These are phyloP conservation scores for Globisporangium mamillatum DNA, from an alignment of 352 stramenopile genomes.

Conservation along the genomic window DNA sequence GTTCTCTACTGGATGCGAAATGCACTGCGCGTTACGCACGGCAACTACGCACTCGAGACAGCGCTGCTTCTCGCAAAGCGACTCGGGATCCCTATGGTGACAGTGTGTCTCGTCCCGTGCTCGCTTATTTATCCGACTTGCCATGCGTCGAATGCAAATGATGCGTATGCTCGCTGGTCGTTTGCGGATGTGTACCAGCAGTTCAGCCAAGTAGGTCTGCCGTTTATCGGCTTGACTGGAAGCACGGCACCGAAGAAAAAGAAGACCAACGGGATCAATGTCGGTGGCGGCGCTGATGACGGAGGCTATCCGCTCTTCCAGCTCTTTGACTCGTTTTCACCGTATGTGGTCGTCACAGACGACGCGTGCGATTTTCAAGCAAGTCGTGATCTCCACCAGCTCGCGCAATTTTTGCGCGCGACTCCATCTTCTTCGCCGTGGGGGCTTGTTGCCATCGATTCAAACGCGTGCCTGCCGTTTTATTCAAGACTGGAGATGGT, in stretches of 20 bases:
- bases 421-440: slow-evolving; percentile 39
- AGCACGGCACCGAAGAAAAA: slow-evolving; percentile 16
- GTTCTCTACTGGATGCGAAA: slow-evolving; percentile 76
- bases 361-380: slow-evolving; percentile 29
- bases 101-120: slow-evolving; percentile 40
- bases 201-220: slow-evolving; percentile 33
- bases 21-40: slow-evolving; percentile 49
- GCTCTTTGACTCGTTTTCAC: slow-evolving; percentile 38
- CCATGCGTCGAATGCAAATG: slow-evolving; percentile 48
- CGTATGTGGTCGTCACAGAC: slow-evolving; percentile 44
- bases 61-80: slow-evolving; percentile 45
- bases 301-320: slow-evolving; percentile 30
- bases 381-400: slow-evolving; percentile 31
- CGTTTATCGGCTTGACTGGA: slow-evolving; percentile 46
- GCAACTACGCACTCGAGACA: slow-evolving; percentile 60
- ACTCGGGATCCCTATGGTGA: slow-evolving; percentile 40
- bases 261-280: not conserved
- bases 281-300: slow-evolving; percentile 5
- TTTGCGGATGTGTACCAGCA: slow-evolving; percentile 47
- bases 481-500: slow-evolving; percentile 40
- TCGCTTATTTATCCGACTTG: slow-evolving; percentile 53
- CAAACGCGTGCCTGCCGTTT: slow-evolving; percentile 41
- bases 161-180: slow-evolving; percentile 57
- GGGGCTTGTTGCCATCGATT: slow-evolving; percentile 62
- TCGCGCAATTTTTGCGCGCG: slow-evolving; percentile 33